These are phyloP conservation scores for Nakazawaea laoshanensis DNA, from an alignment of 805 yeast genomes.

Conservation along the genomic window DNA sequence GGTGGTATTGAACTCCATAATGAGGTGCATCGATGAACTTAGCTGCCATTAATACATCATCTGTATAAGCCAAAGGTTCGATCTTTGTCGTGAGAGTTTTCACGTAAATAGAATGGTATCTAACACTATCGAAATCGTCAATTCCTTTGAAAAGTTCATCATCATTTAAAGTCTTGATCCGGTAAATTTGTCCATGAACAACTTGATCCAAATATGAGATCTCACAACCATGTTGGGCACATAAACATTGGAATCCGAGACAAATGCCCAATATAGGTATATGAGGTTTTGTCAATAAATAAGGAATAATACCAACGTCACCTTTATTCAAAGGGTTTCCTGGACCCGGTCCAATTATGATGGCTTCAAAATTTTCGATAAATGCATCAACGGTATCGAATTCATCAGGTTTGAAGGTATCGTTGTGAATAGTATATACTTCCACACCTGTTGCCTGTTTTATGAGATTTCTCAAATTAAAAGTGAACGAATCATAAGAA, in stretches of 20 bases:
- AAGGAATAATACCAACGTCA: slow-evolving; percentile 70
- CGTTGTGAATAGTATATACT: slow-evolving; percentile 59
- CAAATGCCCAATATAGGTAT: slow-evolving; percentile 87
- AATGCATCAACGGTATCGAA: slow-evolving; percentile 28
- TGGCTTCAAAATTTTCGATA: slow-evolving; percentile 54
- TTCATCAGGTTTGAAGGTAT: slow-evolving; percentile 31
- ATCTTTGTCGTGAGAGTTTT: slow-evolving; percentile 21
- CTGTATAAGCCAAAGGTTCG: slow-evolving; percentile 56
- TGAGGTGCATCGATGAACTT: slow-evolving; percentile 54
- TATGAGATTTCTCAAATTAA: slow-evolving; percentile 62
- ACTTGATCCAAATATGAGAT: slow-evolving; percentile 48
- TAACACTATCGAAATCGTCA: slow-evolving; percentile 54
- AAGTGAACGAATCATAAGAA: slow-evolving; percentile 93
- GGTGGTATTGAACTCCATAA: slow-evolving; percentile 95
- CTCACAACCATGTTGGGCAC: slow-evolving; percentile 49
- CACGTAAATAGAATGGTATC: slow-evolving; percentile 83
- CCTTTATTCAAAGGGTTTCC: slow-evolving; percentile 63
- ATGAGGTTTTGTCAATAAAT: slow-evolving; percentile 32
- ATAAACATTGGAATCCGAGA: slow-evolving; percentile 83
- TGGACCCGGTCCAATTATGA: slow-evolving; percentile 95
- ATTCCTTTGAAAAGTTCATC: slow-evolving; percentile 32
- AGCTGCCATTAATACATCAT: slow-evolving; percentile 66
- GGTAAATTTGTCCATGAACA: slow-evolving; percentile 80
- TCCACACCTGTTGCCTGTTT: slow-evolving; percentile 38
- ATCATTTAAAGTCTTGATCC: slow-evolving; percentile 22